Base-by-base conservation (phyloP, 2,329 filamentous ascomycete genomes). In the Xylariaceae sp. region DNA sequence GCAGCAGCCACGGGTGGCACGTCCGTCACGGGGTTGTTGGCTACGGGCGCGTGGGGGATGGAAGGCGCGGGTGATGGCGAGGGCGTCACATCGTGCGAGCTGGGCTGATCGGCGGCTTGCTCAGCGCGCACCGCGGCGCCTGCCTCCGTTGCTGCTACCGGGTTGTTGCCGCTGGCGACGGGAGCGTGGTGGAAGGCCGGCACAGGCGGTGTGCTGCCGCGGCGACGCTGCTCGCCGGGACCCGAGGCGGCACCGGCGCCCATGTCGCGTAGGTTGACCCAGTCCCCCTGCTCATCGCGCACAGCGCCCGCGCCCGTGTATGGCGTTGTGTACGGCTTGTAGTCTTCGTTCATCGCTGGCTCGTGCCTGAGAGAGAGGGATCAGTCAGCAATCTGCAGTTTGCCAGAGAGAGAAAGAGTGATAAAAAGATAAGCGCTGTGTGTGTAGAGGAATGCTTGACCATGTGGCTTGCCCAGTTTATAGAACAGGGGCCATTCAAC, bases 321-420 rank as follows among this genome's bases (percentile, higher is more conserved):
- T 14, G 51, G 50, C 12, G 47, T 43, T 11, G 49, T 53, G 36
- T 53, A 51, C 2, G 50, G 51, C 25, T 42, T 47, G 28, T 44
- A 45, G n/a, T 44, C 38, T 16, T 36, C 12, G 15, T 8, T 18
- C 19, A 31, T 31, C n/a, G n/a, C n/a, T n/a, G n/a, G n/a, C n/a
- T n/a, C n/a, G n/a, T n/a, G n/a, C n/a, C n/a, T n/a, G n/a, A n/a
- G n/a, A n/a, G n/a, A n/a, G n/a, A n/a, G n/a, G n/a, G n/a, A n/a
- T n/a, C n/a, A n/a, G n/a, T n/a, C n/a, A n/a, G n/a, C n/a, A n/a
- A n/a, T n/a, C n/a, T n/a, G n/a, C n/a, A n/a, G n/a, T n/a, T n/a
- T n/a, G n/a, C n/a, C n/a, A n/a, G n/a, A n/a, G n/a, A n/a, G n/a
- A n/a, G n/a, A n/a, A n/a, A n/a, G n/a, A n/a, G n/a, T n/a, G n/a